Base-by-base conservation (phyloP, 768 basidiomycete genomes). In the Tricholoma matsutake region DNA sequence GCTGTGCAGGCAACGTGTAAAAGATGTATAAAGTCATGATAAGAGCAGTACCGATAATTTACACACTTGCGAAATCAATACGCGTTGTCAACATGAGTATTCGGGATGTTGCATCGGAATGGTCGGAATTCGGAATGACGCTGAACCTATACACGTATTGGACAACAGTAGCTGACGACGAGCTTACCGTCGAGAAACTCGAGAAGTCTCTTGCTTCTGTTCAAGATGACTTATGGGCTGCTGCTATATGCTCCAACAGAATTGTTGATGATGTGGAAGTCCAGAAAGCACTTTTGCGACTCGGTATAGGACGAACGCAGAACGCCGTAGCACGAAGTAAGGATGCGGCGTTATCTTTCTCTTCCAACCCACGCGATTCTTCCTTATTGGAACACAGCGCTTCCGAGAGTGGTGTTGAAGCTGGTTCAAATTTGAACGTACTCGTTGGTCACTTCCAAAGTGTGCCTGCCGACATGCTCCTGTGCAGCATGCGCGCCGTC, bases 191-290 rank as follows among this genome's bases (percentile, higher is more conserved):
- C 0, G 79, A 84, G 53, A 67, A 69, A 43, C 74, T 90, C 28
- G 72, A 76, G 22, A 67, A 81, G 22, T 67, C 79, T 18, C 80
- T 95, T 18, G 75, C 71, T 8, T 66, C 75, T 22, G 74, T 89
- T 41, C 72, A 76, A 43, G 86, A 93, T 67, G 88, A 94, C 71
- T 73, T 87, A 8, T 94, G 92, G 91, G 87, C 86, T 14, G 82
- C 81, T 37, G 84, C 88, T n/a, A 90, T 91, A 2, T 89, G 85
- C 65, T 75, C 79, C 25, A 91, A 92, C 75, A 80, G 88, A 59
- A 72, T 88, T 25, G 74, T 88, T n/a, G 78, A 88, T 62, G 78
- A 86, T 69, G 74, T 80, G 20, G 71, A 70, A 57, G 72, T 84
- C 13, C 86, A 92, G 64, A 78, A 78, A 55, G 76, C 76, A 8